Base-by-base conservation (phyloP, 2,329 filamentous ascomycete species). In the Nannizziopsis arthrosporioides region DNA sequence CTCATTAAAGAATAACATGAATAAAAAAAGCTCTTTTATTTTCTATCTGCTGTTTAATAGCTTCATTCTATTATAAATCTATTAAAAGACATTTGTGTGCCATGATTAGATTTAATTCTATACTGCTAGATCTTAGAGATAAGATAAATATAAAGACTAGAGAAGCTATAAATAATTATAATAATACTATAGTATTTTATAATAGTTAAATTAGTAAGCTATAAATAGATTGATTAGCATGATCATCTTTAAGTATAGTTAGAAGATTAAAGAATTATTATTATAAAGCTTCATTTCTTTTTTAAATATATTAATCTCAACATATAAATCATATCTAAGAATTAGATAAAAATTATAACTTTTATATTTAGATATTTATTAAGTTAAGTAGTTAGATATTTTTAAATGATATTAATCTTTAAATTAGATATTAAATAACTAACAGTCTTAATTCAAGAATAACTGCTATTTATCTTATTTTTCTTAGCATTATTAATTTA, bases 61-160 rank as follows among this genome's bases (percentile, higher is more conserved):
- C 68, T 1, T 62, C 62, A 49, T 85, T 85, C 77, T 78, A 86
- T 75, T 75, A 80, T 0, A 68, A 63, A 30, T 81, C 76, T 0
- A 76, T 44, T 0, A 75, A 63, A 15, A 80, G 76, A 15, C 77
- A 73, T 2, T 75, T 70, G 42, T 76, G 78, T 1, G 80, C 79
- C 60, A 73, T 73, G 0, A 76, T 79, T 9, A 82, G 63, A 54
- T 82, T 81, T 18, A 82, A 68, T 0, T 75, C 74, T 3, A 68
- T 62, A 2, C 78, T 78, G 30, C 79, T 78, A 17, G 72, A 74
- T 44, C 72, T 75, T 1, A 81, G 63, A 0, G 74, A 74, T 1
- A 74, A 72, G 10, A 83, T 64, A 51, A 82, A 58, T 15, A 82
- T 67, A 22, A 63, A 66, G 7, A 64, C 60, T 0, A 66, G 43